A percentile compares a stretch with the other conserved stretches of the same genome.
phyloP scores from a whole-genome alignment of 768 basidiomycete genomes.

The Rhizopogon sp. region DNA sequence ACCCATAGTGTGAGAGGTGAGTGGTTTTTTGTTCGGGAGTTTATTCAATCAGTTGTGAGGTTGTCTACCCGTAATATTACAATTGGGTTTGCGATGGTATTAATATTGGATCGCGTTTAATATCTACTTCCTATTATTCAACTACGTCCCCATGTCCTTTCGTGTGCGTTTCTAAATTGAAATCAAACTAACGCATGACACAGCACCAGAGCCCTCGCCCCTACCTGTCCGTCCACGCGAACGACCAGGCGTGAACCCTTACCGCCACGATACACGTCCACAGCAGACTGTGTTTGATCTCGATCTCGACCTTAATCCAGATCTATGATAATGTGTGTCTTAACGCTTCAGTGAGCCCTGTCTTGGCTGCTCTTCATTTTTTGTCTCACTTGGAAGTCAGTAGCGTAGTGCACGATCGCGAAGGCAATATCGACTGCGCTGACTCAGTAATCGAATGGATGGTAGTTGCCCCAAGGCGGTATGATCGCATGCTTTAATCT shows the following conservation, averaged over 20 bases:
- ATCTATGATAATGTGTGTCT: constrained; percentile 38
- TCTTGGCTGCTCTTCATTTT: too few relatives aligned
- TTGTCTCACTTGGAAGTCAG: not conserved
- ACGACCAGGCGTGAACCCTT: constrained; percentile 55
- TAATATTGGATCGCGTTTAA: not conserved
- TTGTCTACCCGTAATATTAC: not conserved
- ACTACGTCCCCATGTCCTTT: not conserved
- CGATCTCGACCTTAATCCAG: constrained; percentile 82
- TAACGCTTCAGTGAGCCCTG: not conserved
- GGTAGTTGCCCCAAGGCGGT: not conserved
- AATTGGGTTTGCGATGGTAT: not conserved
- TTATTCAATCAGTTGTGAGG: not conserved
- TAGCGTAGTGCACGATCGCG: not conserved
- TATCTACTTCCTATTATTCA: not conserved
- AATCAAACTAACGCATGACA: constrained; percentile 2
- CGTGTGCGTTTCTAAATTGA: not conserved
- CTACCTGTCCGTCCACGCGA: constrained; percentile 41
- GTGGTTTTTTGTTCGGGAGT: constrained; percentile 17
- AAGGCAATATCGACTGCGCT: not conserved
- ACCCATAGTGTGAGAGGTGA: constrained; percentile 77
- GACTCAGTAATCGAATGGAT: too few relatives aligned
- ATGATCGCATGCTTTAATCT: not conserved
- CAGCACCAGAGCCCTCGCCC: constrained; percentile 64
- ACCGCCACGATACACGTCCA: constrained; percentile 62
- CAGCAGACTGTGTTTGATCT: constrained; percentile 69